Evolutionary conservation across 192 early-diverging fungal species (phyloP).

Genomic region (Thoreauomyces humboldtii): DNA sequence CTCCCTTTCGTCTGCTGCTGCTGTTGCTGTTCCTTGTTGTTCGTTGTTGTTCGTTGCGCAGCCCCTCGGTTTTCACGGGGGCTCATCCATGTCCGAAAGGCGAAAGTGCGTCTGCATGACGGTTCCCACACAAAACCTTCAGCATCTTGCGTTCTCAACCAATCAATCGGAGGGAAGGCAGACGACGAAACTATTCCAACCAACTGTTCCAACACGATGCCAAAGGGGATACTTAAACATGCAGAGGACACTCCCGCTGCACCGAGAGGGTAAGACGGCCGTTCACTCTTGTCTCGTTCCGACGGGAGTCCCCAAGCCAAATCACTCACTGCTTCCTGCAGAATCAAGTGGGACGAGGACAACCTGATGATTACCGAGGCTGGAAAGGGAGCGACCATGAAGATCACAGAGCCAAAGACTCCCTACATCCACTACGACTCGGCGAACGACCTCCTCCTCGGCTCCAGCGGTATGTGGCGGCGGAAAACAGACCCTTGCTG

Average conservation of each 20-base stretch:
- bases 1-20: no score
- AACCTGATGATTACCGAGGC: conserved; percentile 84
- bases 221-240: conserved; percentile 16
- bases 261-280: conserved; percentile 8
- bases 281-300: background rate
- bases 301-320: background rate
- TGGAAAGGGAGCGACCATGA: conserved; percentile 91
- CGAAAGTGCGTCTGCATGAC: no score
- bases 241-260: background rate
- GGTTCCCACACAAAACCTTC: no score
- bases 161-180: no score
- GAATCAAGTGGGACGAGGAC: conserved; percentile 94
- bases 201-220: no score
- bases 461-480: conserved; percentile 35
- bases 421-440: conserved; percentile 89
- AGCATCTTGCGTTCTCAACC: no score
- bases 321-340: conserved; percentile 18
- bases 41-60: no score
- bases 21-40: no score
- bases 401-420: conserved; percentile 94
- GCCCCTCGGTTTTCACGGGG: no score
- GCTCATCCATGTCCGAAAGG: no score
- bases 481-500: background rate
- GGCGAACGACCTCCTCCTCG: conserved; percentile 70
- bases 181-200: no score